phyloP scores from a whole-genome alignment of 2,329 filamentous ascomycete genomes.

The Daldinia sp. region DNA sequence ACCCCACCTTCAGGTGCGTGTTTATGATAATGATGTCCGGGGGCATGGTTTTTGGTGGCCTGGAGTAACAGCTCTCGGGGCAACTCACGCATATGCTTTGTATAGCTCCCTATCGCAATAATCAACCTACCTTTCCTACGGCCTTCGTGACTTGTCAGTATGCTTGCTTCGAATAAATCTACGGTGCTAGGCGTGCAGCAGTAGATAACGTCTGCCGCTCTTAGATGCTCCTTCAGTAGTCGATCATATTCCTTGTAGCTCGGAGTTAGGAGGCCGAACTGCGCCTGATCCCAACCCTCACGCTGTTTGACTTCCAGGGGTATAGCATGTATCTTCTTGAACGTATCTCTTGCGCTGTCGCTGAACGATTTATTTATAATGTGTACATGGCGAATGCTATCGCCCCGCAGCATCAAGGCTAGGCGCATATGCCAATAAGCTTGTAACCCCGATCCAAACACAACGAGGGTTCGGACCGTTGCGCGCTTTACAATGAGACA shows the following conservation, averaged over 20 bases:
- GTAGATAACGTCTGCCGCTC: constrained; percentile 83
- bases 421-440: constrained; percentile 95
- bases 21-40: constrained; percentile 72
- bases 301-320: constrained; percentile 59
- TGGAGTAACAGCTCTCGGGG: constrained; percentile 80
- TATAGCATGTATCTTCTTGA: constrained; percentile 62
- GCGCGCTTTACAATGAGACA: constrained; percentile 74
- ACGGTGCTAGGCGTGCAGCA: constrained; percentile 83
- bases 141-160: constrained; percentile 79
- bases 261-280: constrained; percentile 77
- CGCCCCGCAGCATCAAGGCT: constrained; percentile 77
- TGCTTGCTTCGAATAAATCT: constrained; percentile 79
- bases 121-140: constrained; percentile 78
- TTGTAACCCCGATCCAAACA: constrained; percentile 90
- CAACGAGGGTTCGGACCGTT: constrained; percentile 78
- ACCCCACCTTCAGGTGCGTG: constrained; percentile 73
- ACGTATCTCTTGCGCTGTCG: constrained; percentile 64
- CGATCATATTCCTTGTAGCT: constrained; percentile 76
- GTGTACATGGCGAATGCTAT: constrained; percentile 81
- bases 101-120: constrained; percentile 77
- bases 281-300: constrained; percentile 73
- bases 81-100: constrained; percentile 83
- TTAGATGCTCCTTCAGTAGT: constrained; percentile 77
- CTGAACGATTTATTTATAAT: constrained; percentile 83
- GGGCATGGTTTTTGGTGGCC: constrained; percentile 62